These are phyloP conservation scores for Syncephalastrum contaminatum DNA, from an alignment of 371 early-diverging fungal species.

Conservation along the genomic window DNA sequence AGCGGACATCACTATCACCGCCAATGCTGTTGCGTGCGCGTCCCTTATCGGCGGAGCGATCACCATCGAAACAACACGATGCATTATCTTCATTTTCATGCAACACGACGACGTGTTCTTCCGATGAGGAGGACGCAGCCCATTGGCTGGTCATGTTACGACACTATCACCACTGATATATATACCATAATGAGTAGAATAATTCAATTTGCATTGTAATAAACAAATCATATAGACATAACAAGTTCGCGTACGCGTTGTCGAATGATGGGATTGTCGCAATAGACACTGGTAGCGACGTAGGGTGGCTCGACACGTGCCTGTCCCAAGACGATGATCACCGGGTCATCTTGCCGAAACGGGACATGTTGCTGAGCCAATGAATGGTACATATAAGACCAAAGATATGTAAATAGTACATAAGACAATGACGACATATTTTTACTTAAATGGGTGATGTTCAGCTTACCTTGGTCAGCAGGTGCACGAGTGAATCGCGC, in stretches of 20 bases:
- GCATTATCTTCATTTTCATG: slow-evolving; percentile 5
- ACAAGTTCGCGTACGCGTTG: slow-evolving; percentile 57
- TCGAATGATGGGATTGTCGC: slow-evolving; percentile 50
- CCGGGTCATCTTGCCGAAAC: slow-evolving; percentile 39
- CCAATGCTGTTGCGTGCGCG: too few species aligned
- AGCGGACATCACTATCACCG: too few species aligned
- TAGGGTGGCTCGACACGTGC: slow-evolving; percentile 61
- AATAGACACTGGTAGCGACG: slow-evolving; percentile 44
- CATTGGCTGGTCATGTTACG: slow-evolving; percentile 44
- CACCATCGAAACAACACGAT: too few species aligned
- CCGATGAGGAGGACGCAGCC: slow-evolving; percentile 43
- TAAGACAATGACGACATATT: background rate
- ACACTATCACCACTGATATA: slow-evolving; percentile 3
- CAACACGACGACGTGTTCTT: slow-evolving; percentile 12
- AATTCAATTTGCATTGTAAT: background rate
- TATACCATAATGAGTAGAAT: too few species aligned
- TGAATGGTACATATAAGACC: too few species aligned
- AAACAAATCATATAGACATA: slow-evolving; percentile 22
- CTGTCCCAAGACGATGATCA: slow-evolving; percentile 53
- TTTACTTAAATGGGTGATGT: slow-evolving; percentile 6
- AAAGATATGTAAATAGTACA: slow-evolving; percentile 3
- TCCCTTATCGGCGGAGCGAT: too few species aligned
- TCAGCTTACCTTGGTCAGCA: slow-evolving; percentile 19
- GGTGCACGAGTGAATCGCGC: slow-evolving; percentile 12
- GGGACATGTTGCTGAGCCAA: slow-evolving; percentile 47